These are phyloP conservation scores for Aphanomyces euteiches DNA, from an alignment of 352 stramenopile species.

Conservation along the genomic window DNA sequence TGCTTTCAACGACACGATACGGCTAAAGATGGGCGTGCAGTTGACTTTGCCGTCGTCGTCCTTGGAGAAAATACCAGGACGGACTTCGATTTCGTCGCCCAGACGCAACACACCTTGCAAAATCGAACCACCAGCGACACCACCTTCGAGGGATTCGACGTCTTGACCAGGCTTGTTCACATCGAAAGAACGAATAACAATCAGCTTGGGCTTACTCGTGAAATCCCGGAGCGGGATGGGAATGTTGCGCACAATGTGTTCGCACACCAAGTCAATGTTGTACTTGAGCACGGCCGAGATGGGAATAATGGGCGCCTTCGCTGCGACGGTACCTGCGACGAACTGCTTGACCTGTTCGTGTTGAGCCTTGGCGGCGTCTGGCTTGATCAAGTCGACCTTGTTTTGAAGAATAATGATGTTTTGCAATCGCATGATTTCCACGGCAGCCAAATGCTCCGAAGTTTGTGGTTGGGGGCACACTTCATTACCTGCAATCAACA, in stretches of 20 bases:
- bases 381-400: conserved; percentile 99
- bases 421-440: conserved; percentile 99
- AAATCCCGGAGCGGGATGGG: conserved; percentile 98
- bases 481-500: conserved; percentile 97
- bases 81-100: conserved; percentile 99
- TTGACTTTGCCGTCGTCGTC: conserved; percentile 94
- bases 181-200: conserved; percentile 99
- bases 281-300: conserved; percentile 99
- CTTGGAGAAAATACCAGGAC: conserved; percentile 98
- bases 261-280: conserved; percentile 99
- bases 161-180: conserved; percentile 99
- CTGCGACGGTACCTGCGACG: conserved; percentile 87
- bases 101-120: conserved; percentile 96
- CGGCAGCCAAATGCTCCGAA: conserved; percentile 98
- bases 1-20: conserved; percentile 96
- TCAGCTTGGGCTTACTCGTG: conserved; percentile 95
- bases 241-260: conserved; percentile 99
- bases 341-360: conserved; percentile 96
- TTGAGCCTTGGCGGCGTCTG: conserved; percentile 95
- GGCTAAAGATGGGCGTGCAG: conserved; percentile 91
- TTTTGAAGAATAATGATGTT: conserved; percentile 99
- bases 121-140: conserved; percentile 89
- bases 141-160: conserved; percentile 95
- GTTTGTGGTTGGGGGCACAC: conserved; percentile 99
- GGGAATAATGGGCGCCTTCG: conserved; percentile 98